Conservation (phyloP, 805 yeast genomes). For the Candida endomychidarum region DNA sequence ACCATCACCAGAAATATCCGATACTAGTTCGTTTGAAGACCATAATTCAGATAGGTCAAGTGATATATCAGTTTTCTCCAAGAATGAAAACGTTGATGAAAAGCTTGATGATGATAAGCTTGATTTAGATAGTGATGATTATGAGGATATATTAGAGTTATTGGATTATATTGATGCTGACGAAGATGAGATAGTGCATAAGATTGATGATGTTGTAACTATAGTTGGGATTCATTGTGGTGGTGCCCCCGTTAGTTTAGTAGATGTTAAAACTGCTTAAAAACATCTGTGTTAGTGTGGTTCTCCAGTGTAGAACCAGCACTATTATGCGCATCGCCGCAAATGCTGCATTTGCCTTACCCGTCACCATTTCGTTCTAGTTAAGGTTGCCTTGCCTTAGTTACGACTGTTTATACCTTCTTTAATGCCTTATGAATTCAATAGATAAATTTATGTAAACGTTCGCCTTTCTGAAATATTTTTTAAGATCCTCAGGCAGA, state of each 20-base stretch:
- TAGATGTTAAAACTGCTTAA: neutral
- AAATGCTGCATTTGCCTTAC: no score
- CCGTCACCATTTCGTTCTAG: no score
- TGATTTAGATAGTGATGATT: constrained; percentile 11
- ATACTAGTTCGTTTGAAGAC: constrained; percentile 21
- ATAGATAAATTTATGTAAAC: neutral
- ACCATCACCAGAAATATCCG: constrained; percentile 21
- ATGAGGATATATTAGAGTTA: constrained; percentile 9
- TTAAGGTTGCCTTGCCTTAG: no score
- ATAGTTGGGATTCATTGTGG: constrained; percentile 9
- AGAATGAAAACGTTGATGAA: constrained; percentile 2
- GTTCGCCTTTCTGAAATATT: no score
- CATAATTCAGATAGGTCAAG: constrained; percentile 16
- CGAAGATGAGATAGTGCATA: constrained; percentile 4
- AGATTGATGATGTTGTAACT: constrained; percentile 10
- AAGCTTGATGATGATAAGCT: neutral
- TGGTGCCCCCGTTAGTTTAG: neutral
- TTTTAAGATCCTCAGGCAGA: no score
- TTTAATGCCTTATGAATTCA: constrained; percentile 1
- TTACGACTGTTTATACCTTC: neutral
- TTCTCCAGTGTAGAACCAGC: no score
- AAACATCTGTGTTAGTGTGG: no score
- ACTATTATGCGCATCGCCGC: no score
- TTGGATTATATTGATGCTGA: constrained; percentile 10
- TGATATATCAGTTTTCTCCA: constrained; percentile 21